Base-by-base conservation (phyloP, 805 yeast genomes). In the Grigorovia humatica region DNA sequence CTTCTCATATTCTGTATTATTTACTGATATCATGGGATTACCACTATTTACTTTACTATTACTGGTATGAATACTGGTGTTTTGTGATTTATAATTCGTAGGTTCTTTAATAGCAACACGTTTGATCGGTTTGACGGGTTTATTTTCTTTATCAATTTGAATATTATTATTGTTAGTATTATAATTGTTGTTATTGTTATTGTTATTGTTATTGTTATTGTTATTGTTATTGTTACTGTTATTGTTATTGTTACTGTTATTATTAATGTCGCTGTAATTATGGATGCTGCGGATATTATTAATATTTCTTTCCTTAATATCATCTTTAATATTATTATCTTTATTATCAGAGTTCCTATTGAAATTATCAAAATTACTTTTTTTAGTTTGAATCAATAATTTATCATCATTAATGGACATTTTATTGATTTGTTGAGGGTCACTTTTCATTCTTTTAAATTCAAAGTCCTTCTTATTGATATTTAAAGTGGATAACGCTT, bases 1-100 rank as follows among this genome's bases (percentile, higher is more conserved):
- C 52, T 83, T 77, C 59, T 84, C 90, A 62, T 86, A 91, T 44
- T 75, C 75, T 38, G 74, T 74, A 1, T 78, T 81, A 63, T 88
- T 86, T 1, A 83, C 77, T 8, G 60, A 58, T 5, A 76, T 62
- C 1, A 65, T 52, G 23, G 50, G 54, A 43, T 55, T 60, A 17
- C 46, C 51, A 5, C 19, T 50, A 32, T n/a, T 30, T 9, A 9
- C 32, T 30, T 32, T 56, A 5, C 48, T 55, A 53, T 48, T 48
- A n/a, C 20, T 9, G n/a, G 8, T 19, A 40, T 32, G 43, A 12
- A 38, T 42, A 30, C 32, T 40, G 17, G 19, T 23, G 15, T 20
- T 40, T 35, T 41, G 38, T 7, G 48, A 44, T 15, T 46, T 9
- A 38, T 38, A 15, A 38, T 38, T 38, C 15, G 29, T 45, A 1